A percentile compares a stretch with the other conserved stretches of the same genome.
Conservation (phyloP, 2,329 filamentous ascomycete genomes). For the Penicillium sp. region DNA sequence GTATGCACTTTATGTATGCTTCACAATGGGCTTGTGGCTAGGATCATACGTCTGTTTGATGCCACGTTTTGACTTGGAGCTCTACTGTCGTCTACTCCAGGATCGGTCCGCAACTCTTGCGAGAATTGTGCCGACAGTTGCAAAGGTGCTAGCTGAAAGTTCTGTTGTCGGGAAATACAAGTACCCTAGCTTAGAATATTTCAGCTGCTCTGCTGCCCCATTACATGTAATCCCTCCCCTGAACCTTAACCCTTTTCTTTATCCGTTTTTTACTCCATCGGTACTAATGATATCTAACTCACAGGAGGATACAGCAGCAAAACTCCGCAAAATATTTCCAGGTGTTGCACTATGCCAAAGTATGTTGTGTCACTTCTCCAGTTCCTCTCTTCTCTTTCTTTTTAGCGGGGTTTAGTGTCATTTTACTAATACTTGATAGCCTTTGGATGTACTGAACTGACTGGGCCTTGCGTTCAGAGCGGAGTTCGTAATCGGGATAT, state of each 20-base stretch:
- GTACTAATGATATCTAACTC: no score
- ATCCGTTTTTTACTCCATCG: no score
- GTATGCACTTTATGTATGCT: slow-evolving; percentile 21
- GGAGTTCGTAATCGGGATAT: slow-evolving; percentile 13
- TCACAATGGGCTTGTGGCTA: slow-evolving; percentile 17
- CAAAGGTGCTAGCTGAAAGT: slow-evolving; percentile 12
- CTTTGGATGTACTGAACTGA: slow-evolving; percentile 21
- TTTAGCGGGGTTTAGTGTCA: no score
- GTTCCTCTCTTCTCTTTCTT: no score
- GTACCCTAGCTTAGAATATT: slow-evolving; percentile 19
- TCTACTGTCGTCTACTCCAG: no score
- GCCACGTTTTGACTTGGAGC: slow-evolving; percentile 16
- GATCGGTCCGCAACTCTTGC: slow-evolving; percentile 17
- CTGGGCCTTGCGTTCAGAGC: slow-evolving; percentile 12
- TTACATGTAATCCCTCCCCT: no score
- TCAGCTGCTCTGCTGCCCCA: slow-evolving; percentile 20
- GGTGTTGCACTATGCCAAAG: slow-evolving; percentile 16
- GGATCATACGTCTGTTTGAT: slow-evolving; percentile 22
- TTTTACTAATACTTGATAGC: slow-evolving; percentile 13
- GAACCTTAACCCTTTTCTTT: no score
- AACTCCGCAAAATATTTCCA: slow-evolving; percentile 12
- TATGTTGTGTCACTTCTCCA: no score
- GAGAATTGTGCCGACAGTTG: slow-evolving; percentile 16
- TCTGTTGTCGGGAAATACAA: slow-evolving; percentile 10
- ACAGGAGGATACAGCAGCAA: no score